A percentile compares a stretch with the other conserved stretches of the same genome.
These are phyloP conservation scores for Alternaria brassicicola DNA, from an alignment of 2,329 filamentous ascomycete species.

Conservation along the genomic window DNA sequence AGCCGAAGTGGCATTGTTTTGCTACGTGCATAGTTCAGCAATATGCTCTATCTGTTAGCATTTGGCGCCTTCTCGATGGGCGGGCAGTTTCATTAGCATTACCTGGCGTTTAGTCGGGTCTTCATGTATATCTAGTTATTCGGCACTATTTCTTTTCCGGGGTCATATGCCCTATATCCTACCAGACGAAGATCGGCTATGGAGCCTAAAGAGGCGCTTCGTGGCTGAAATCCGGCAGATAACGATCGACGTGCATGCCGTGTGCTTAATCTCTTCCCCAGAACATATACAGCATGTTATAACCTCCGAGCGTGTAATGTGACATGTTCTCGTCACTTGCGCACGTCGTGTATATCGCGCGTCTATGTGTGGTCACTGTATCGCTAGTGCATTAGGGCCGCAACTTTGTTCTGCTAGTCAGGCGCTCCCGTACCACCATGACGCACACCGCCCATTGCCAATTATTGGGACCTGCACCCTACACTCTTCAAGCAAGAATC, in stretches of 20 bases:
- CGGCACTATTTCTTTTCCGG: conserved; percentile 9
- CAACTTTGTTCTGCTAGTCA: conserved; percentile 4
- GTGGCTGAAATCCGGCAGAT: conserved; percentile 22
- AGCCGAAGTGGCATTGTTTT: not conserved
- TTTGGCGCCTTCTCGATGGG: not conserved
- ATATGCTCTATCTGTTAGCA: not conserved
- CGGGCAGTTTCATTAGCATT: conserved; percentile 6
- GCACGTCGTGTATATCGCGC: conserved; percentile 2
- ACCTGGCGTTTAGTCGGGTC: conserved; percentile 8
- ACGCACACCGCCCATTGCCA: conserved; percentile 4
- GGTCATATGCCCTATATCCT: conserved; percentile 10
- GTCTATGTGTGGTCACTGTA: conserved; percentile 3
- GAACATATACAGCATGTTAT: not conserved
- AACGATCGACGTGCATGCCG: conserved; percentile 21
- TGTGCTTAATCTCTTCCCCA: conserved; percentile 3
- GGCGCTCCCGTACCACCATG: not conserved
- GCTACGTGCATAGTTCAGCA: conserved; percentile 11
- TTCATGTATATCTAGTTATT: conserved; percentile 7
- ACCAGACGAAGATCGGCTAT: conserved; percentile 15
- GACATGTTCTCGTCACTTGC: not conserved
- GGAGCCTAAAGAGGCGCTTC: conserved; percentile 14
- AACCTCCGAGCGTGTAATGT: not conserved
- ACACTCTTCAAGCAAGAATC: conserved; percentile 1
- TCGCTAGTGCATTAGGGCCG: conserved; percentile 3
- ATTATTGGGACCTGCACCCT: not conserved